Base-by-base conservation (phyloP, 768 basidiomycete genomes). In the Termitomyces sp. region DNA sequence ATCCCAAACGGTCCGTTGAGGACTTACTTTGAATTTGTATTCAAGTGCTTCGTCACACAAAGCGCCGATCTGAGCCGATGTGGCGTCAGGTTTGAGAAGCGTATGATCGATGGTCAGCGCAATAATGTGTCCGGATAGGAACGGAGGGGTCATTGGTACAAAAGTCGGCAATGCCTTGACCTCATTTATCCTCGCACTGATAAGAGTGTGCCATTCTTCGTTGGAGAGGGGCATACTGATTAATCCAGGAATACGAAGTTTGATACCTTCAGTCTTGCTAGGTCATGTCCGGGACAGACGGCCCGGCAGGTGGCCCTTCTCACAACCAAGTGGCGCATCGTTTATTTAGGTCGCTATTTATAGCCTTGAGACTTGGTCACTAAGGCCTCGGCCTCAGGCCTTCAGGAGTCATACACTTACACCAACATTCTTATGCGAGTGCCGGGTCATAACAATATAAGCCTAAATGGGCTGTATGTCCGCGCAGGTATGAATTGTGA, bases 61-160 rank as follows among this genome's bases (percentile, higher is more conserved):
- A 19, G 65, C 61, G 60, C 77, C 73, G 51, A 80, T 74, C 56
- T 79, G 75, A 24, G 64, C 64, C 19, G 69, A 57, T 10, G 77
- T 78, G 11, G 77, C 77, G 48, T 79, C 77, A 9, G 75, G 77
- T 54, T 78, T 79, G 30, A 81, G 69, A 32, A 81, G 67, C 0
- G 79, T 80, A 55, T 81, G 78, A 60, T 81, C 78, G 54, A 81
- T 75, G 12, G 68, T 62, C 5, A 62, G 65, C 2, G 77, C 70
- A 42, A 79, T 51, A 14, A 47, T 44, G 6, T 52, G 52, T 24
- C 37, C 51, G 11, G 49, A 54, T 8, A 55, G 38, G 24, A 35
- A 38, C 15, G 45, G 41, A 22, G 53, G 59, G 5, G 12, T 26
- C 47, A 40, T 11, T 19, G 55, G 45, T 3, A 41, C 40, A 46